Conservation (phyloP, 1,139 yeast genomes). For the Zhuliangozyma blackwelliae region DNA sequence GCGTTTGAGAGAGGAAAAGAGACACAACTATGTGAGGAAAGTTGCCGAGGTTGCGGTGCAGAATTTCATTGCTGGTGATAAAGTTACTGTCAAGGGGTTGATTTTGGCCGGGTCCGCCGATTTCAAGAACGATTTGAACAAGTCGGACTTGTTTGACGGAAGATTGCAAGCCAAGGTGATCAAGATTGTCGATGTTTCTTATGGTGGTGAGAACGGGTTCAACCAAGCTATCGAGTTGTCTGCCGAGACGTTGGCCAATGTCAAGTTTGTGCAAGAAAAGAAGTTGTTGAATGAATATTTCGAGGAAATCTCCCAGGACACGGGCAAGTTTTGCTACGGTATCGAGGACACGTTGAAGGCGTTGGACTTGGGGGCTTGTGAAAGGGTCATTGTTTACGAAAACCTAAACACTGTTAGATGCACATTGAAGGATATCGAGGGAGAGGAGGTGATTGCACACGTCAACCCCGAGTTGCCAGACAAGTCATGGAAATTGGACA, state of each 20-base stretch:
- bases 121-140: conserved; percentile 89
- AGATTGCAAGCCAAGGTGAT: conserved; percentile 85
- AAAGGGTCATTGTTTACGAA: conserved; percentile 86
- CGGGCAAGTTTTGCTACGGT: conserved; percentile 97
- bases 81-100: conserved; percentile 89
- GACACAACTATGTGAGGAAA: conserved; percentile 96
- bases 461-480: conserved; percentile 70
- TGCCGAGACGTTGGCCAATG: conserved; percentile 94
- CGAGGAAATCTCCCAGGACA: conserved; percentile 94
- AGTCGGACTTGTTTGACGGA: conserved; percentile 86
- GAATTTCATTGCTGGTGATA: conserved; percentile 87
- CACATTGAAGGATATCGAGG: conserved; percentile 80
- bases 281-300: conserved; percentile 86
- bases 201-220: conserved; percentile 99
- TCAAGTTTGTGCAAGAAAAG: conserved; percentile 97
- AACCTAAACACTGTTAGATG: conserved; percentile 82
- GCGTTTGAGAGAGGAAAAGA: conserved; percentile 96
- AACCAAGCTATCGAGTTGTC: conserved; percentile 97
- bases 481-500: conserved; percentile 75
- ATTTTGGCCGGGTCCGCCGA: conserved; percentile 98
- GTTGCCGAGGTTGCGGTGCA: conserved; percentile 98
- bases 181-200: conserved; percentile 92
- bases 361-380: conserved; percentile 93
- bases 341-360: conserved; percentile 95
- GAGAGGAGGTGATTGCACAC: conserved; percentile 68